Base-by-base conservation (phyloP, 768 basidiomycete species). In the Epithele typhae region DNA sequence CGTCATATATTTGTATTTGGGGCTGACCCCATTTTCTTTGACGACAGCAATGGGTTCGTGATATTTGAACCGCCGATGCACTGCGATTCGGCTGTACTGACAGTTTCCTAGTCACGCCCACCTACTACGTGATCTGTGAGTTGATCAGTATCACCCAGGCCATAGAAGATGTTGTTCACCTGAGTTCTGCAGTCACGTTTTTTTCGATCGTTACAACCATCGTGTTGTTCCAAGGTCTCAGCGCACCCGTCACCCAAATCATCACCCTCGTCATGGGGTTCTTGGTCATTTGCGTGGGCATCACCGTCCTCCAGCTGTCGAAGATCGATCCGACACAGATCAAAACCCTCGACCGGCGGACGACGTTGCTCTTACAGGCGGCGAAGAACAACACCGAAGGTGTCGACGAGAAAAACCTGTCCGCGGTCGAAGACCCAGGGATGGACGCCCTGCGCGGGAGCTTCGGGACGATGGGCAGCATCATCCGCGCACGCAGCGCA, bases 271-370 rank as follows among this genome's bases (percentile, higher is more conserved):
- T 95, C 21, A 78, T 95, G 76, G 94, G 82, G 7, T 98, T 99
- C 74, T 66, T 96, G 52, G 82, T 87, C 48, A 94, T 94, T 45
- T 92, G 88, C 59, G 68, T 91, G 18, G 95, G 95, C 17, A 97
- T 98, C 64, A 88, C 87, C 24, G 83, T 99, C 53, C 81, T 99
- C 7, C 96, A 99, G 67, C 86, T 95, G 79, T 91, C 87, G 63
- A 91, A 91, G 69, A 81, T 98, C 55, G 95, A 99, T 61, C 95
- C 96, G 9, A 74, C 72, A 17, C 68, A 81, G 44, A 75, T 97
- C 59, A 72, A 72, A 48, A 80, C 63, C 38, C 85, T 99, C 58
- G 96, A 98, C 62, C 77, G 95, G 15, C 78, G 87, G 25, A 87
- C 90, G 1, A 97, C 96, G 0, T 77, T 97, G 39, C 80, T 99